Evolutionary conservation across 78 protist species (phyloP).

Genomic region (Dictyostelium purpureum): DNA sequence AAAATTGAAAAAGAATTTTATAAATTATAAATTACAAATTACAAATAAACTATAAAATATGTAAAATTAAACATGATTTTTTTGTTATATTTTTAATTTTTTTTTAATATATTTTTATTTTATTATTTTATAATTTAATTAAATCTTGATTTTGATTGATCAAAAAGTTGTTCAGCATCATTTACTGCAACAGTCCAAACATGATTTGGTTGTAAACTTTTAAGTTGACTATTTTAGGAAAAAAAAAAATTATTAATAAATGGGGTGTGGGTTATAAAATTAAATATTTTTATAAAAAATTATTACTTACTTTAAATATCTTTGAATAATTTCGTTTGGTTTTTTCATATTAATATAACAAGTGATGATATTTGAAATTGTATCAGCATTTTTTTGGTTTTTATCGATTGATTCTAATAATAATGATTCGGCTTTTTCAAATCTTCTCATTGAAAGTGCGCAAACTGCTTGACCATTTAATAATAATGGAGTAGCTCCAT

Average conservation of each 20-base stretch:
- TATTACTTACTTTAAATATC: constrained; percentile 32
- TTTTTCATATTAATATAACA: constrained; percentile 75
- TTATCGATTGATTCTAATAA: constrained; percentile 60
- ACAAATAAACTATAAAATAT: too few species aligned
- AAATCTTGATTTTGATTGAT: constrained; percentile 52
- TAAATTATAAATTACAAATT: too few species aligned
- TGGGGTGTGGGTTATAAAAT: neutral
- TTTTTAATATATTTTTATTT: neutral
- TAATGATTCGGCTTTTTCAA: constrained; percentile 69
- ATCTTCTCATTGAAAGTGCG: constrained; percentile 14
- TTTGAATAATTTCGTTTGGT: constrained; percentile 44
- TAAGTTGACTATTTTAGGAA: constrained; percentile 26
- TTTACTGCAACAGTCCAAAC: constrained; percentile 9
- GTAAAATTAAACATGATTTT: too few species aligned
- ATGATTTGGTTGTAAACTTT: constrained; percentile 12
- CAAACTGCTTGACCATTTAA: constrained; percentile 69
- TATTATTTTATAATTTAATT: too few species aligned
- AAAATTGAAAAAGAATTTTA: too few species aligned
- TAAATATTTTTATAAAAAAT: neutral
- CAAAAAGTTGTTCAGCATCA: constrained; percentile 36
- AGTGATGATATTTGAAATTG: constrained; percentile 53
- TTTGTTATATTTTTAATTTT: neutral
- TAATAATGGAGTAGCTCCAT: constrained; percentile 74
- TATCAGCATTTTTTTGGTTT: constrained; percentile 56
- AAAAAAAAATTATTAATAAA: neutral